phyloP scores from a whole-genome alignment of 2,329 filamentous ascomycete species.

The Teratosphaeria pseudoeucalypti region DNA sequence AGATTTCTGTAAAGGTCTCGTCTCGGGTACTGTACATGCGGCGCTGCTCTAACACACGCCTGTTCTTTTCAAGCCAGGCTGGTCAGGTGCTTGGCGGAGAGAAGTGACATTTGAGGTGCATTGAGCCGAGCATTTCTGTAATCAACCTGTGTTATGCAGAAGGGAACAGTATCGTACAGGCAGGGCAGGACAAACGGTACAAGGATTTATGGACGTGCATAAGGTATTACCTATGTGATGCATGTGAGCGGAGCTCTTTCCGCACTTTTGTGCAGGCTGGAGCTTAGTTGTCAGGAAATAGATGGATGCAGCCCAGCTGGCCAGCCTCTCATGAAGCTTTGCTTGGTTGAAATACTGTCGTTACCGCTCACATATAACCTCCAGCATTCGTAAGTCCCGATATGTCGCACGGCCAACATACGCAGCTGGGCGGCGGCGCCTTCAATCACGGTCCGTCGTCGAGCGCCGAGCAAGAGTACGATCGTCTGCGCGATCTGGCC shows the following conservation, averaged over 20 bases:
- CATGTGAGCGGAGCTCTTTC: background rate
- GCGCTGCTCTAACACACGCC: no score
- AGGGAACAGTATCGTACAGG: background rate
- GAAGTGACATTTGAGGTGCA: no score
- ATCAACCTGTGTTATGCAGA: no score
- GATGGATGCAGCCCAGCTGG: background rate
- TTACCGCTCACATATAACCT: background rate
- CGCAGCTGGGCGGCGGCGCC: conserved; percentile 31
- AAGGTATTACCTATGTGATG: background rate
- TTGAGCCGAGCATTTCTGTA: no score
- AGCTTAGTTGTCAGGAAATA: background rate
- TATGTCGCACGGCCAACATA: background rate
- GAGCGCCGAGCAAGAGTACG: conserved; percentile 76
- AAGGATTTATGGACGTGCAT: background rate
- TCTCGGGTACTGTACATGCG: background rate
- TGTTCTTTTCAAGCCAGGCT: no score
- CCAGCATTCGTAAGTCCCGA: background rate
- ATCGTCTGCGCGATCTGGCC: conserved; percentile 75
- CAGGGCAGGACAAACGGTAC: background rate
- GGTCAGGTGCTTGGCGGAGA: no score
- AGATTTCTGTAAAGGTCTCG: background rate
- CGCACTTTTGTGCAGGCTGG: background rate
- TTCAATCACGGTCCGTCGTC: conserved; percentile 62
- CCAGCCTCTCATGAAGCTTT: background rate
- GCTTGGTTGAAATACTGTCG: background rate